Evolutionary conservation across 2,329 filamentous ascomycete genomes (phyloP), one percentile per base, ranked within the genome.

Genomic region (Fusarium lyarnte): DNA sequence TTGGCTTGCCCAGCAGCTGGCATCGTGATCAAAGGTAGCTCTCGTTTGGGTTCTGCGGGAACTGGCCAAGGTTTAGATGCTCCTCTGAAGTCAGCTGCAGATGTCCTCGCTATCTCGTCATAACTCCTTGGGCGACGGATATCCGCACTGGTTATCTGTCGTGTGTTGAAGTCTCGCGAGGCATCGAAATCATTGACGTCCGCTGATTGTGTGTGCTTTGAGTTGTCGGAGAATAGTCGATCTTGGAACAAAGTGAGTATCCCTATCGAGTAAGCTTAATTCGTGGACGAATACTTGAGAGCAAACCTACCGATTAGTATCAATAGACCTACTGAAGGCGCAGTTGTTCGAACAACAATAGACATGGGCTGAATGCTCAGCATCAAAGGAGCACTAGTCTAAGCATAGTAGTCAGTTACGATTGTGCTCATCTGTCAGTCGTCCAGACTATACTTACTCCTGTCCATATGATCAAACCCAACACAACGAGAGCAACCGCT

Each of bases 301-400:
- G 31, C 33, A 17, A 23, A 51, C 75, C 72, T 82, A 88, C 86
- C 82, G 68, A 89, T 82, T 41, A 88, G 71, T 19, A 88, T 76
- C 33, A 84, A 78, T 23, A 89, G 81, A 6, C 88, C 88, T 35
- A 81, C 78, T 8, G 86, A 85, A 36, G 88, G 87, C 29, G 89
- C 76, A 11, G 86, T 82, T 6, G 86, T 89, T 69, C 85, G 82
- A 45, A 84, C 77, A 27, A 84, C 79, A 21, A 89, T 76, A 21
- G 82, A 79, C 19, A 85, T 81, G 8, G 79, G 79, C 23, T 71
- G 73, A 46, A 86, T 80, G 38, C 87, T 88, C 12, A 90, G 77
- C 54, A 87, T 80, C 78, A 89, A 82, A 13, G 85, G 81, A 12
- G 85, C 82, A 73, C 88, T 90, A 65, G 84, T 82, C 87, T 89